Conservation (phyloP, 768 basidiomycete species). For the Termitomyces sp. region DNA sequence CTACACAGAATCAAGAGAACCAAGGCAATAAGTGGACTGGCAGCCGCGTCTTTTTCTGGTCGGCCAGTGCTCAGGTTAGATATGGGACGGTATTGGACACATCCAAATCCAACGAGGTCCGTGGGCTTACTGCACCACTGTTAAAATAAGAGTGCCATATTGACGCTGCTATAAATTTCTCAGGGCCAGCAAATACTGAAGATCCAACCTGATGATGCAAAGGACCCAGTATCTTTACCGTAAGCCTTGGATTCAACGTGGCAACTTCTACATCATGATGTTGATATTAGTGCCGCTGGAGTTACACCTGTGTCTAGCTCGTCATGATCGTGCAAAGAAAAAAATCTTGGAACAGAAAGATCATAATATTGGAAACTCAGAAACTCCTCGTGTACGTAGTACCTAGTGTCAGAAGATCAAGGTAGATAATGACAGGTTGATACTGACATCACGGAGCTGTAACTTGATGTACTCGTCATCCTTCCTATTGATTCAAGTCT, state of each 20-base stretch:
- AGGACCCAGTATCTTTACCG: slow-evolving; percentile 18
- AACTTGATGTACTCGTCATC: not conserved
- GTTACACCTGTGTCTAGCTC: slow-evolving; percentile 13
- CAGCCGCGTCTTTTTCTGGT: slow-evolving; percentile 20
- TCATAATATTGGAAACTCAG: not conserved
- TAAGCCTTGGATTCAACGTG: slow-evolving; percentile 7
- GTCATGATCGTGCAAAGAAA: not conserved
- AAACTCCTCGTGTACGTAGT: not conserved
- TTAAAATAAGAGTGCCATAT: not conserved
- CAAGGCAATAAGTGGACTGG: slow-evolving; percentile 15
- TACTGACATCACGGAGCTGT: not conserved
- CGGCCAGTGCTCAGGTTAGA: slow-evolving; percentile 13
- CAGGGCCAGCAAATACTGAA: slow-evolving; percentile 18
- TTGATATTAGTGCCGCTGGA: slow-evolving; percentile 15
- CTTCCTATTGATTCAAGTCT: not conserved
- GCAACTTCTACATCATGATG: not conserved
- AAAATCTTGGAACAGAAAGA: not conserved
- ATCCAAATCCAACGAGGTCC: slow-evolving; percentile 14
- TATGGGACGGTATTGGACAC: slow-evolving; percentile 19
- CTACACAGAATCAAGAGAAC: slow-evolving; percentile 1
- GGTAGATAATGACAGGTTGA: not conserved
- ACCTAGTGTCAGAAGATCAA: no score
- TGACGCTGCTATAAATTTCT: not conserved
- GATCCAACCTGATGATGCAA: slow-evolving; percentile 16
- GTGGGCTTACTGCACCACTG: not conserved